Percentiles rank a stretch among this genome's conserved stretches.
These are phyloP conservation scores for Penicillium daleae DNA, from an alignment of 495 filamentous ascomycete genomes.

Conservation along the genomic window DNA sequence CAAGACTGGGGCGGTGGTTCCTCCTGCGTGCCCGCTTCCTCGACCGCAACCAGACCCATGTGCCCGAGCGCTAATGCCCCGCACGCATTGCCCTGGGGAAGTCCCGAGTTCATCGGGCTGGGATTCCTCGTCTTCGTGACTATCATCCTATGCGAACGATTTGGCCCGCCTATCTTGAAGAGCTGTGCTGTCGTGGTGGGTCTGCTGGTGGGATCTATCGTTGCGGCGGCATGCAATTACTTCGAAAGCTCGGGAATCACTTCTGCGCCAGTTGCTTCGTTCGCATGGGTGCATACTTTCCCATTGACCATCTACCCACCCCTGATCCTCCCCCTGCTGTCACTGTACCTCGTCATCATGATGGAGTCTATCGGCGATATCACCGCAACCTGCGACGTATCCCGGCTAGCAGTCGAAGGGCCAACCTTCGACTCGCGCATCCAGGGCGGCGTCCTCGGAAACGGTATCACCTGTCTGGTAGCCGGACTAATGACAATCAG, in stretches of 20 bases:
- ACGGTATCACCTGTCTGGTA: slow-evolving; percentile 81
- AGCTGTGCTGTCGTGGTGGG: slow-evolving; percentile 78
- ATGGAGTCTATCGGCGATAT: slow-evolving; percentile 85
- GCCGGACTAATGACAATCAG: slow-evolving; percentile 84
- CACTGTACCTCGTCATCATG: slow-evolving; percentile 84
- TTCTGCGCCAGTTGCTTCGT: slow-evolving; percentile 71
- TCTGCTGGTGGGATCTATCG: slow-evolving; percentile 83
- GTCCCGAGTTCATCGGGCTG: slow-evolving; percentile 83
- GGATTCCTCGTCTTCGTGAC: slow-evolving; percentile 91
- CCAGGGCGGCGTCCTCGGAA: slow-evolving; percentile 77
- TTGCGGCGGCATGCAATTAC: slow-evolving; percentile 83
- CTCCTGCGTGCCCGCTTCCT: slow-evolving; percentile 63
- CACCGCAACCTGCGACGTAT: slow-evolving; percentile 71
- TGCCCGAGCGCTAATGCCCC: slow-evolving; percentile 77
- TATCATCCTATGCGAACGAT: slow-evolving; percentile 83
- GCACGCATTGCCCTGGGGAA: slow-evolving; percentile 85
- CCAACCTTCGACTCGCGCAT: slow-evolving; percentile 83
- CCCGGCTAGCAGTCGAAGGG: slow-evolving; percentile 80
- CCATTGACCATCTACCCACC: slow-evolving; percentile 79
- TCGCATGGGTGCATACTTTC: slow-evolving; percentile 93
- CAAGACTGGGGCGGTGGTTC: slow-evolving; percentile 83
- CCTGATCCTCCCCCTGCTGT: slow-evolving; percentile 79
- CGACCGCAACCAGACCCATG: slow-evolving; percentile 49
- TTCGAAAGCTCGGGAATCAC: slow-evolving; percentile 74
- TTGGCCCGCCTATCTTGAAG: slow-evolving; percentile 79